Evolutionary conservation across 305 asterid species (phyloP), one percentile per base, ranked within the genome.

Genomic region (Fraxinus platypoda): DNA sequence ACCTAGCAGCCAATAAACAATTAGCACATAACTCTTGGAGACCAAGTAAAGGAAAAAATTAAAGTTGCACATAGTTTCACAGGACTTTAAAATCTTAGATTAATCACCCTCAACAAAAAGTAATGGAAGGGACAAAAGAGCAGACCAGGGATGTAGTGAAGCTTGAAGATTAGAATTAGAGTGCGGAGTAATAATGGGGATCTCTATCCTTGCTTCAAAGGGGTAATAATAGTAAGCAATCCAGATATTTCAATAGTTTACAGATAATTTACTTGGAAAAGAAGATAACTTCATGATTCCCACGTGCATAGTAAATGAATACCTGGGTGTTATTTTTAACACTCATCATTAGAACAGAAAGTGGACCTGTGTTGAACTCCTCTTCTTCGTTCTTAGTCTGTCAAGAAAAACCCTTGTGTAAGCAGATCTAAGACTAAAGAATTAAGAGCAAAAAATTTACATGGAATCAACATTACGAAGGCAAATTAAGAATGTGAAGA

Each of bases 261-360:
- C 26, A 13, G 26, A 75, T 30, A 75, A 75, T 13, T 52, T 49
- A 9, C 19, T 78, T 9, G 38, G 6, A 25, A 17, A 73, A 70
- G 9, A 66, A 73, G 21, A 1, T 19, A 33, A 28, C 64, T 38
- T 37, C 9, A 68, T 26, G 41, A 79, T 52, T 46, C 25, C 21
- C 34, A 23, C n/a, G 3, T 62, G 25, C 57, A 4, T 21, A 64
- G 66, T 21, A 19, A 80, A 38, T 37, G 35, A 54, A 9, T 88
- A 94, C 97, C 98, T 93, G 97, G 0, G 98, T 95, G 88, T 95
- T 95, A 81, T 95, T 95, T 84, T 92, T 95, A 26, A 95, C 98
- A 89, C 98, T 95, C 97, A 95, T 86, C 97, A 92, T 91, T 85
- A 95, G 84, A 81, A 95, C 89, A 79, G 98, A 93, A n/a, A 95